Conservation (phyloP, 192 early-diverging fungal genomes). For the Backusella sp. region DNA sequence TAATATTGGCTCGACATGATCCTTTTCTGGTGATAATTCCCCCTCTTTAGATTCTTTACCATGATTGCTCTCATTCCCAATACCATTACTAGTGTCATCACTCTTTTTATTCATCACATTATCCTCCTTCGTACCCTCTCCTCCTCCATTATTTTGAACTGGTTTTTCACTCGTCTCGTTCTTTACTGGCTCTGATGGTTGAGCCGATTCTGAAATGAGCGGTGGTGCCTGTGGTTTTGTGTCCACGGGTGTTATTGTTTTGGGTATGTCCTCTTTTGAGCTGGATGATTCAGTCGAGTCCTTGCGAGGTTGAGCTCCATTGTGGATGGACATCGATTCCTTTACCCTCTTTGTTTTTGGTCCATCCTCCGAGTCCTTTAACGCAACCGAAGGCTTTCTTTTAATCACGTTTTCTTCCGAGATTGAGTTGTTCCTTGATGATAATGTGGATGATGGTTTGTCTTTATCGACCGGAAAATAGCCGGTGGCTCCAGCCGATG, state of each 20-base stretch:
- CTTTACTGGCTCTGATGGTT: not conserved
- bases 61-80: not conserved
- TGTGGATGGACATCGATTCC: not conserved
- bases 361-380: not conserved
- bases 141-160: not conserved
- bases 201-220: not conserved
- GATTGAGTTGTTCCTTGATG: conserved; percentile 14
- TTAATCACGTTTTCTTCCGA: not conserved
- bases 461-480: not conserved
- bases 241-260: not conserved
- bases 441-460: not conserved
- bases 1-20: not conserved
- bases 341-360: not conserved
- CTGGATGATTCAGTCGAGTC: not conserved
- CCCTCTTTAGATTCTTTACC: not conserved
- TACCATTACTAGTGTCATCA: not conserved
- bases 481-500: not conserved
- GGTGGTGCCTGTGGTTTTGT: not conserved
- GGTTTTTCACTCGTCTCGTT: not conserved
- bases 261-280: not conserved
- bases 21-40: not conserved
- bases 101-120: not conserved
- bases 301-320: not conserved
- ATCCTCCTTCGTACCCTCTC: not conserved
- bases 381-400: not conserved